Evolutionary conservation across 176 grass and related monocot genomes (phyloP), one percentile per base, ranked within the genome.

Genomic region (Ensete glaucum): DNA sequence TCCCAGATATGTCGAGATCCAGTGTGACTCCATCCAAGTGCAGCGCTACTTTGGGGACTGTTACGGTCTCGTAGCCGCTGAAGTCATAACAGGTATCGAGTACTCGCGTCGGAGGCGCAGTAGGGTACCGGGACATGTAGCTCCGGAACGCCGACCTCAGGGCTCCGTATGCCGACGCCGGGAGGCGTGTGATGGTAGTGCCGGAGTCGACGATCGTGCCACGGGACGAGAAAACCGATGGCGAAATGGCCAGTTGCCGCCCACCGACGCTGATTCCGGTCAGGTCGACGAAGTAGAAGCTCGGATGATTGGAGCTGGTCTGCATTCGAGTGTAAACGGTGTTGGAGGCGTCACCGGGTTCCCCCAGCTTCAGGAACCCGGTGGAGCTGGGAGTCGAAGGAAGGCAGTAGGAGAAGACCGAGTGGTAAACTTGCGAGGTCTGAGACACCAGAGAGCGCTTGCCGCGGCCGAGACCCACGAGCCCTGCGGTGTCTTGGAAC

Each of bases 21-120:
- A 85, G n/a, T 1, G 73, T 57, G 0, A 73, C 83, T 8, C 71
- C 52, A 3, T 50, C 64, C 19, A 85, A 89, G 48, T 78, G 55
- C 3, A 89, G 22, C 3, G 58, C 50, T 2, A 89, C 73, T 7
- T 1, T 10, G 1, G 87, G 83, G 3, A 81, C 62, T 13, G n/a
- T 55, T 20, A 86, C 21, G 11, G 34, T 50, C 22, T 74, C 13
- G 14, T n/a, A 19, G 16, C 87, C 83, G 3, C 76, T 83, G 29
- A 89, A 77, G 53, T 85, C 22, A 51, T 89, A 86, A 56, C 84
- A 90, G 10, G 88, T 90, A 70, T 90, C 84, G 0, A 86, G 23
- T 6, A 8, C 2, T 0, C 13, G 1, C 54, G 22, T 0, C 20
- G 52, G 15, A 2, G 78, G 69, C 23, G 64, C 63, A 74, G 50